These are phyloP conservation scores for thale cress (Arabidopsis thaliana) DNA, from an alignment of 345 rosid species.

Conservation along the genomic window TAIR10.1 NC_003076.8:3465501-3466000, in stretches of 20 bases:
- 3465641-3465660: slow-evolving; percentile 68
- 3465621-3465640: slow-evolving; percentile 64
- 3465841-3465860: background rate
- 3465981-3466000: background rate
- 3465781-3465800: slow-evolving; percentile 13
- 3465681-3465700: background rate
- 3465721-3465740: background rate
- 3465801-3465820: too few species aligned
- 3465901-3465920: background rate
- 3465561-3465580: slow-evolving; percentile 51
- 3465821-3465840: background rate
- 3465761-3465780: slow-evolving; percentile 1
- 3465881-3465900: background rate
- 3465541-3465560: slow-evolving; percentile 55
- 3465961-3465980: background rate
- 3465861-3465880: background rate
- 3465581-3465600: slow-evolving; percentile 48
- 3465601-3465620: slow-evolving; percentile 58
- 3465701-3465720: background rate
- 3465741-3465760: background rate
- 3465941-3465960: background rate
- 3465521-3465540: slow-evolving; percentile 70
- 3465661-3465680: slow-evolving; percentile 50
- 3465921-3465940: background rate
- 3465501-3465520: slow-evolving; percentile 54